Evolutionary conservation across 2,329 filamentous ascomycete genomes (phyloP).

Genomic region (Drechslera avenae): DNA sequence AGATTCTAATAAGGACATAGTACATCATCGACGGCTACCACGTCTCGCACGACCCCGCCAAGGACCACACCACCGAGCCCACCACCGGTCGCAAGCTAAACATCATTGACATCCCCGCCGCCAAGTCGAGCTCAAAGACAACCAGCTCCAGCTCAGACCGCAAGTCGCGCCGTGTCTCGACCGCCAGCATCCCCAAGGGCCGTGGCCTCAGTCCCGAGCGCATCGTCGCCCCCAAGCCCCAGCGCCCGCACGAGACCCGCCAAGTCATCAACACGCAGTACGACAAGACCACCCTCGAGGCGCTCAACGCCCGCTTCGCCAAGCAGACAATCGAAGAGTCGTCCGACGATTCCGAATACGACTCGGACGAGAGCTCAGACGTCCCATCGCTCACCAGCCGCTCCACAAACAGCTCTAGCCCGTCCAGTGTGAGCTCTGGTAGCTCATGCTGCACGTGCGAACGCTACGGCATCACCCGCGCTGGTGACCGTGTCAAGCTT

Average conservation of each 20-base stretch:
- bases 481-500: slow-evolving; percentile 90
- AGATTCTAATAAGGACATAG: slow-evolving; percentile 27
- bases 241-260: slow-evolving; percentile 84
- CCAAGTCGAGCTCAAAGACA: slow-evolving; percentile 53
- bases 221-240: slow-evolving; percentile 89
- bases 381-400: slow-evolving; percentile 72
- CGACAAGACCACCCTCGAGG: slow-evolving; percentile 74
- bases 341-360: slow-evolving; percentile 57
- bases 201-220: slow-evolving; percentile 85
- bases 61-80: slow-evolving; percentile 87
- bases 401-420: slow-evolving; percentile 69
- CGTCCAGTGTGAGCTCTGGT: slow-evolving; percentile 63
- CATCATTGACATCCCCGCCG: slow-evolving; percentile 85
- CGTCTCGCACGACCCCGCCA: slow-evolving; percentile 92
- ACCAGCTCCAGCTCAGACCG: slow-evolving; percentile 50
- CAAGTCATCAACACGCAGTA: slow-evolving; percentile 85
- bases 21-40: slow-evolving; percentile 99
- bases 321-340: slow-evolving; percentile 62
- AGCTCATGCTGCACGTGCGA: slow-evolving; percentile 81
- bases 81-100: slow-evolving; percentile 97
- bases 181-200: slow-evolving; percentile 79
- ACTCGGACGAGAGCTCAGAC: slow-evolving; percentile 77
- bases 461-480: slow-evolving; percentile 93
- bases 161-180: slow-evolving; percentile 58
- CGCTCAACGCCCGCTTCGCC: slow-evolving; percentile 77